Base-by-base conservation (phyloP, 116 monocot species). In the Phalaenopsis hybrid region DNA sequence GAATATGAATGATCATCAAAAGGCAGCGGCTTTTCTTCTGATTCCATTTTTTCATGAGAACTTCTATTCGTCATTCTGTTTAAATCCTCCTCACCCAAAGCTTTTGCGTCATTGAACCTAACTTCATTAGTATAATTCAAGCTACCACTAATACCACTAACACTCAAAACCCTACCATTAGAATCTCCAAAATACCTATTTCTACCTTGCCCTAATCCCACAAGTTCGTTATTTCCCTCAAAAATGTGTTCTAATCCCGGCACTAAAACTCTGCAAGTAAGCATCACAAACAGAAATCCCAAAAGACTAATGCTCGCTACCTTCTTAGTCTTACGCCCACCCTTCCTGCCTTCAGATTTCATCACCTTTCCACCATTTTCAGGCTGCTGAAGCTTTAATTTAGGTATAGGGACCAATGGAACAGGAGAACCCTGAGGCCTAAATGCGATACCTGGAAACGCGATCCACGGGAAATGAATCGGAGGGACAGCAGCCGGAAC, bases 391-490 rank as follows among this genome's bases (percentile, higher is more conserved):
- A 90, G 78, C 86, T 91, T 92, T 85, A 94, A 80, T 74, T 86
- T 83, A 16, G 97, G 94, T 45, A 97, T 94, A 3, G 97, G 94
- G 33, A 97, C 80, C 76, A 94, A 82, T 9, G 92, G 96, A 61
- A 89, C 87, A 3, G 85, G 88, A 10, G 90, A 61, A 16, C 92
- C 92, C 1, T 83, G 86, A 17, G 81, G 89, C 58, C 87, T 85
- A 81, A 92, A 55, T 4, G 92, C 78, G 81, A 91, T 91, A 37
- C 85, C 86, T 12, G 81, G 41, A 72, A 80, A 86, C 7, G 94
- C 91, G 51, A 98, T 82, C 98, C 95, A 95, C 1, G 95, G 95
- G 77, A 88, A 92, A 72, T 84, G 92, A 16, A 84, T 80, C 8
- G 95, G 89, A 37, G 85, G 83, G 45, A 88, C 81, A 44, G 76